These are phyloP conservation scores for Asterella californica DNA, from an alignment of 225 moss, liverwort and hornwort species.

Conservation along the genomic window DNA sequence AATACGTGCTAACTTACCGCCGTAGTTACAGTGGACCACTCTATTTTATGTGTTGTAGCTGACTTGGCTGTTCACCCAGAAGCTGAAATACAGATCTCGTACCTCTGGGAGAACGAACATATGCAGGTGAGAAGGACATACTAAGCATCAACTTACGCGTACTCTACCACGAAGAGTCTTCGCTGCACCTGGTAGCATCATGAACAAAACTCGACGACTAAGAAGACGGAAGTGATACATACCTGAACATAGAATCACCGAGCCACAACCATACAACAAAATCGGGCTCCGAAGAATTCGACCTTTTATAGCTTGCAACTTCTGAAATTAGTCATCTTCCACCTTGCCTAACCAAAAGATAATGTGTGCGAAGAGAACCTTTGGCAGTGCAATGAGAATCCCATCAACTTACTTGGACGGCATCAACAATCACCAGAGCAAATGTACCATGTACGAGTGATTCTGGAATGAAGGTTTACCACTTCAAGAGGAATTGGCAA, in stretches of 20 bases:
- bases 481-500: neutral
- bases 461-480: too few relatives aligned
- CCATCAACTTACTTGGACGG: neutral
- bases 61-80: conserved; percentile 44
- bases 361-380: neutral
- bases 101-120: conserved; percentile 33
- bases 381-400: neutral
- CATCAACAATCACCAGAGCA: rapidly evolving
- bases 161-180: too few relatives aligned
- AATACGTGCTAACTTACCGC: conserved; percentile 57
- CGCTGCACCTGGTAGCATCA: neutral
- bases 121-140: neutral
- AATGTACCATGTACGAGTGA: too few relatives aligned
- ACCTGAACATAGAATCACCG: conserved; percentile 51
- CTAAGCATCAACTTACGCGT: neutral
- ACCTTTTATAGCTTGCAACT: neutral
- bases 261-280: conserved; percentile 60
- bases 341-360: conserved; percentile 7
- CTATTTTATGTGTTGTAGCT: conserved; percentile 42
- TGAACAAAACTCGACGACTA: too few relatives aligned
- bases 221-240: neutral
- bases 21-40: conserved; percentile 60
- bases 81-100: conserved; percentile 39
- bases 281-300: conserved; percentile 7
- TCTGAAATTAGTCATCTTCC: conserved; percentile 12